Conservation (phyloP, 2,329 filamentous ascomycete genomes). For the Nemania sp. region DNA sequence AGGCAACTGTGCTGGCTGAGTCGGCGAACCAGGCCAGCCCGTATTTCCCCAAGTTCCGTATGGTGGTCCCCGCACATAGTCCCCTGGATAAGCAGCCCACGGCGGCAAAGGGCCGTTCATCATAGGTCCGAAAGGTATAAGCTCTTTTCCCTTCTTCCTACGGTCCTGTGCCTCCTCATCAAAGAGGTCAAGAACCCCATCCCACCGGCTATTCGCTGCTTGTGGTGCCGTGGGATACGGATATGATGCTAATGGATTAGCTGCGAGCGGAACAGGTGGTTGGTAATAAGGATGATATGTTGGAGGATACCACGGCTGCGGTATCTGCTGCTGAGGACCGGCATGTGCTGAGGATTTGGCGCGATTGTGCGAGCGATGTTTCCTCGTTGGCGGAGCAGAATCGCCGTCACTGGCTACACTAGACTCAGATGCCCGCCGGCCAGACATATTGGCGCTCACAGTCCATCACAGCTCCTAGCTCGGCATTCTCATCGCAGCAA, state of each 20-base stretch:
- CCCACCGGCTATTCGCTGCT: constrained; percentile 6
- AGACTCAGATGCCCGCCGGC: constrained; percentile 12
- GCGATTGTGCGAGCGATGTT: not conserved
- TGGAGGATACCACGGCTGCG: constrained; percentile 15
- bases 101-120: constrained; percentile 2
- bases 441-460: constrained; percentile 10
- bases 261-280: not conserved
- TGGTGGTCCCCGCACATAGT: not conserved
- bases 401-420: constrained; percentile 7
- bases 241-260: constrained; percentile 7
- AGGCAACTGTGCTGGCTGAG: constrained; percentile 1
- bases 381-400: not conserved
- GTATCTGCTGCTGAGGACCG: not conserved
- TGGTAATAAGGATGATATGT: constrained; percentile 1
- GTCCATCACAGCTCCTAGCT: constrained; percentile 8
- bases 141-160: constrained; percentile 25
- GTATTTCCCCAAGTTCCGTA: constrained; percentile 2
- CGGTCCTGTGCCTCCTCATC: constrained; percentile 21
- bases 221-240: constrained; percentile 9
- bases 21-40: constrained; percentile 7
- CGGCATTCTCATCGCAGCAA: not conserved
- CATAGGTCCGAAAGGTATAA: constrained; percentile 9
- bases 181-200: constrained; percentile 10
- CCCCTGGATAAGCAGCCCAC: constrained; percentile 12
- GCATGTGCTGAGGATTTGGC: constrained; percentile 3